These are phyloP conservation scores for Geotrichum candidum DNA, from an alignment of 1,139 yeast genomes.

Conservation along the genomic window DNA sequence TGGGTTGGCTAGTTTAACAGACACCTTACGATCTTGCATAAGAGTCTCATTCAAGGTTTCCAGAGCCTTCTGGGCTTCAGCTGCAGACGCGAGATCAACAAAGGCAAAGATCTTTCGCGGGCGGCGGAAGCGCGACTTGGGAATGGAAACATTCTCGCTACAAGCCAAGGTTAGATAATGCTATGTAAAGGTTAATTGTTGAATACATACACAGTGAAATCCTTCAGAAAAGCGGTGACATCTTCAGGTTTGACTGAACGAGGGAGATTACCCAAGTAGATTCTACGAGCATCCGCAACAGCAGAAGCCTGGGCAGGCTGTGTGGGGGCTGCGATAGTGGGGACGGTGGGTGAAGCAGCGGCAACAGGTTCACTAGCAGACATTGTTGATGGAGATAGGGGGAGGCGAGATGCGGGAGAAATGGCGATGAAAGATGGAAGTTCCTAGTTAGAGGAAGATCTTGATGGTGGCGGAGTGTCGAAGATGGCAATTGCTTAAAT, in stretches of 20 bases:
- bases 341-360: background rate
- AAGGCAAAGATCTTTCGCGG: constrained; percentile 35
- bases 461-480: background rate
- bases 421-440: background rate
- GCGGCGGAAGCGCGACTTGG: constrained; percentile 11
- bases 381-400: background rate
- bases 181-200: background rate
- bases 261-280: constrained; percentile 13
- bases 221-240: constrained; percentile 10
- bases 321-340: background rate
- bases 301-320: background rate
- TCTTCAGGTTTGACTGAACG: constrained; percentile 12
- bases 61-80: constrained; percentile 46
- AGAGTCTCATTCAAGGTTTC: constrained; percentile 44
- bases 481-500: background rate
- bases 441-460: background rate
- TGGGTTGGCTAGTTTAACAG: constrained; percentile 46
- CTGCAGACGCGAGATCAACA: constrained; percentile 50
- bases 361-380: background rate
- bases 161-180: background rate
- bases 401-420: background rate
- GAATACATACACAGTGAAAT: constrained; percentile 31
- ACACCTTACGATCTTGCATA: constrained; percentile 44
- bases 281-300: constrained; percentile 13
- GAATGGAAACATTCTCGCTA: constrained; percentile 22